Conservation (phyloP, 768 basidiomycete genomes). For the Chalciporus piperatus region DNA sequence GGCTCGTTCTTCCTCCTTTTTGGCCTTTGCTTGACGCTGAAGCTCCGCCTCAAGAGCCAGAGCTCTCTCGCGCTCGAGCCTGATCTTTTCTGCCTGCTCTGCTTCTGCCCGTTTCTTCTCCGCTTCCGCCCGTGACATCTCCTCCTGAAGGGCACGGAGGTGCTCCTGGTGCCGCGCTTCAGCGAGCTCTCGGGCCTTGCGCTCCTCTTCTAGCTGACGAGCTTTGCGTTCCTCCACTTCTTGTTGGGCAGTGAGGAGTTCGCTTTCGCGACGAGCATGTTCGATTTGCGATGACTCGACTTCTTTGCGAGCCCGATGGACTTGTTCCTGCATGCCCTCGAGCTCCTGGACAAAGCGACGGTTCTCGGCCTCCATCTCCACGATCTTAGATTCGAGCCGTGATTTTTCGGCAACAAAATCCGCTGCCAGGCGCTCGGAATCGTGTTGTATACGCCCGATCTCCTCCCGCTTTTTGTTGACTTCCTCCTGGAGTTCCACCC, state of each 20-base stretch:
- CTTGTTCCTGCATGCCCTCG: slow-evolving; percentile 27
- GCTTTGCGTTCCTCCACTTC: slow-evolving; percentile 30
- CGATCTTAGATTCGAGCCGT: slow-evolving; percentile 29
- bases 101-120: slow-evolving; percentile 20
- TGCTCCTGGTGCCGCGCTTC: slow-evolving; percentile 31
- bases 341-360: slow-evolving; percentile 15
- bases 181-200: slow-evolving; percentile 24
- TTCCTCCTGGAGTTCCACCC: slow-evolving; percentile 43
- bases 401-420: slow-evolving; percentile 38
- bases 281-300: slow-evolving; percentile 27
- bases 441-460: slow-evolving; percentile 39
- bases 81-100: slow-evolving; percentile 28
- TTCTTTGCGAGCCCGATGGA: slow-evolving; percentile 25
- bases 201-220: slow-evolving; percentile 31
- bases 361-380: slow-evolving; percentile 27
- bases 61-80: slow-evolving; percentile 28
- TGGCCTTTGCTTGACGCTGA: slow-evolving; percentile 22
- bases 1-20: slow-evolving; percentile 25
- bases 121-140: slow-evolving; percentile 24
- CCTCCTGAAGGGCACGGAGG: slow-evolving; percentile 24
- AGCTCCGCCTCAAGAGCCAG: slow-evolving; percentile 30
- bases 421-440: slow-evolving; percentile 40
- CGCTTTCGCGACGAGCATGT: slow-evolving; percentile 27
- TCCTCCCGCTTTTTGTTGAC: slow-evolving; percentile 42
- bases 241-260: slow-evolving; percentile 24